Evolutionary conservation across 2,329 filamentous ascomycete species (phyloP).

Genomic region (Pezicula radicicola): DNA sequence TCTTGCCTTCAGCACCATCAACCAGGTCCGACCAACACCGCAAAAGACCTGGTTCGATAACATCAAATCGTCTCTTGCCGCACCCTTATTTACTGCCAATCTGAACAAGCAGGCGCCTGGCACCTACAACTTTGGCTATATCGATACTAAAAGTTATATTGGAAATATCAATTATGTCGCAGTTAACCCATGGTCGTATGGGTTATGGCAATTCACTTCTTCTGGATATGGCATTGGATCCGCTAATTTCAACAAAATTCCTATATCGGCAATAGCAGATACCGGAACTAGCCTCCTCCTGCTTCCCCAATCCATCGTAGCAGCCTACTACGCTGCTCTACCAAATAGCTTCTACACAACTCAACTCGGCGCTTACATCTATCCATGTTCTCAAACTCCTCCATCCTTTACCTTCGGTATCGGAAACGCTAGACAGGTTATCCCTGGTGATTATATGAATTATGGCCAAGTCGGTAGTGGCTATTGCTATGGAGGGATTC

Average conservation of each 20-base stretch:
- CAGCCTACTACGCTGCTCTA: slow-evolving; percentile 29
- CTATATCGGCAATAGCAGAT: slow-evolving; percentile 25
- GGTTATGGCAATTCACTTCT: slow-evolving; percentile 51
- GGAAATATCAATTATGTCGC: slow-evolving; percentile 46
- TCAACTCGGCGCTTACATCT: slow-evolving; percentile 23
- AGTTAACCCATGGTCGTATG: slow-evolving; percentile 33
- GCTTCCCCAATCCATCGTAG: slow-evolving; percentile 25
- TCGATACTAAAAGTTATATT: slow-evolving; percentile 46
- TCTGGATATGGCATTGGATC: slow-evolving; percentile 40
- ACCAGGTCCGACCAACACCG: slow-evolving; percentile 7
- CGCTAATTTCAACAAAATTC: slow-evolving; percentile 40
- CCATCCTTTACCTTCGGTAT: slow-evolving; percentile 29
- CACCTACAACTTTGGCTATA: slow-evolving; percentile 50
- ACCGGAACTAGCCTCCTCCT: slow-evolving; percentile 34
- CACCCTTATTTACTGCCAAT: slow-evolving; percentile 49
- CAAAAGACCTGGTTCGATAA: slow-evolving; percentile 17
- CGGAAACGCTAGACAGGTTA: slow-evolving; percentile 17
- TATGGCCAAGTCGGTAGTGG: slow-evolving; percentile 16
- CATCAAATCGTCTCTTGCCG: slow-evolving; percentile 3
- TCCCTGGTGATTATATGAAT: slow-evolving; percentile 31
- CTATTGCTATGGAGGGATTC: slow-evolving; percentile 16
- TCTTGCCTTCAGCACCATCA: slow-evolving; percentile 37
- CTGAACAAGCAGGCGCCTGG: slow-evolving; percentile 42
- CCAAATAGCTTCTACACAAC: slow-evolving; percentile 12
- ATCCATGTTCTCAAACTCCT: slow-evolving; percentile 24